These are phyloP conservation scores for Sporothrix phasma DNA, from an alignment of 2,329 filamentous ascomycete species.

Conservation along the genomic window DNA sequence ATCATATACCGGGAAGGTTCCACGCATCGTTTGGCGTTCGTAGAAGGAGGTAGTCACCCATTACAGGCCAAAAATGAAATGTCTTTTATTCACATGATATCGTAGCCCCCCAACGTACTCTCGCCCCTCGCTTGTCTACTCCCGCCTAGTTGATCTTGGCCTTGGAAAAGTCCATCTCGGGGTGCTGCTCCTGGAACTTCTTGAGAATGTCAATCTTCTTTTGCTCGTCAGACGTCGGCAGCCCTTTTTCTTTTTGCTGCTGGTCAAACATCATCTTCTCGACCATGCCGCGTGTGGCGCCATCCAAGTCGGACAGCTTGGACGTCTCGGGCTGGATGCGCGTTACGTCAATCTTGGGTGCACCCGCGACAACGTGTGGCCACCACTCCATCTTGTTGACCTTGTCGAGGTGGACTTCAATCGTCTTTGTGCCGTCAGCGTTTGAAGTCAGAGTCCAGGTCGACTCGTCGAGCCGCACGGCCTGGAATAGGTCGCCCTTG, in stretches of 20 bases:
- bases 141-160: slow-evolving; percentile 49
- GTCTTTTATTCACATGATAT: not conserved
- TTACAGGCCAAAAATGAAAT: too few relatives aligned
- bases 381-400: slow-evolving; percentile 98
- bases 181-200: slow-evolving; percentile 78
- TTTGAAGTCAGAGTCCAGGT: slow-evolving; percentile 70
- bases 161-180: slow-evolving; percentile 63
- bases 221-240: slow-evolving; percentile 86
- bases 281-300: slow-evolving; percentile 91
- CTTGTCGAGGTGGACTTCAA: slow-evolving; percentile 24
- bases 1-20: not conserved
- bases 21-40: not conserved
- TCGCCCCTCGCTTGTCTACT: not conserved
- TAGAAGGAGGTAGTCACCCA: not conserved
- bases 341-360: slow-evolving; percentile 86
- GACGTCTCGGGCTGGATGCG: slow-evolving; percentile 93
- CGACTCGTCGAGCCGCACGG: slow-evolving; percentile 73
- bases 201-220: slow-evolving; percentile 88
- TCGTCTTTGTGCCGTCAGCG: slow-evolving; percentile 20
- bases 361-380: slow-evolving; percentile 77
- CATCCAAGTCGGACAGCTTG: slow-evolving; percentile 85
- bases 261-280: slow-evolving; percentile 99
- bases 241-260: slow-evolving; percentile 85
- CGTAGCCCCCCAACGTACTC: too few relatives aligned
- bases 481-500: slow-evolving; percentile 75